Evolutionary conservation across 2,329 filamentous ascomycete genomes (phyloP), one percentile per base, ranked within the genome.

Genomic region (Dactylellina cionopaga): DNA sequence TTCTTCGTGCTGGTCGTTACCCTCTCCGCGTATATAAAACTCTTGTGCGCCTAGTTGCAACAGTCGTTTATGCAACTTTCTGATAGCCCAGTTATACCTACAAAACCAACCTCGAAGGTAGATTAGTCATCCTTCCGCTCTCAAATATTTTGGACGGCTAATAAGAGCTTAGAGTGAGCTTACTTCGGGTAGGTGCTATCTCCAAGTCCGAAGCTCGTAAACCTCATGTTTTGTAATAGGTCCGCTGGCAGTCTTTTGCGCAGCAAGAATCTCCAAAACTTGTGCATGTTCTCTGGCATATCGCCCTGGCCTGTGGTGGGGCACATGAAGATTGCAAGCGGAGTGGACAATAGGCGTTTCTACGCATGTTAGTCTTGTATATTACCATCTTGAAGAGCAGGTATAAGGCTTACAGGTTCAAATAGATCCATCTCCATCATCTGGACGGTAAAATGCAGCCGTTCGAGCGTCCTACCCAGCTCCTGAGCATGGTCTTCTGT

Each of bases 271-370:
- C 87, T 92, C 95, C 95, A 99, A 78, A 99, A 93, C 1, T 82
- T 82, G 43, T 88, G 85, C 1, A 90, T 88, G 83, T 98, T 98
- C 63, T 87, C 87, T 1, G 95, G 95, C 79, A 98, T 86, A 75
- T 98, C 93, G 4, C 95, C 95, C 81, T 99, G 94, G 3, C 95
- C 95, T 0, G 95, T 96, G 0, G 95, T 99, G 3, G 95, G 96
- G 17, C 96, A 83, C 71, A 92, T 88, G 77, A 99, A 91, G 54
- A 98, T 83, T 24, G 92, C 86, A 17, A 94, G 80, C 0, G 81
- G 79, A 60, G 82, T 79, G 62, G 82, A 80, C 27, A 82, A 77
- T 25, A 71, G 37, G 4, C 15, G 44, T 84, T 74, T 76, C 84
- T 82, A 75, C 80, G 9, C 6, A 4, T 1, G 22, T 58, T 25